These are phyloP conservation scores for Pezicula radicicola DNA, from an alignment of 2,329 filamentous ascomycete species.

Conservation along the genomic window DNA sequence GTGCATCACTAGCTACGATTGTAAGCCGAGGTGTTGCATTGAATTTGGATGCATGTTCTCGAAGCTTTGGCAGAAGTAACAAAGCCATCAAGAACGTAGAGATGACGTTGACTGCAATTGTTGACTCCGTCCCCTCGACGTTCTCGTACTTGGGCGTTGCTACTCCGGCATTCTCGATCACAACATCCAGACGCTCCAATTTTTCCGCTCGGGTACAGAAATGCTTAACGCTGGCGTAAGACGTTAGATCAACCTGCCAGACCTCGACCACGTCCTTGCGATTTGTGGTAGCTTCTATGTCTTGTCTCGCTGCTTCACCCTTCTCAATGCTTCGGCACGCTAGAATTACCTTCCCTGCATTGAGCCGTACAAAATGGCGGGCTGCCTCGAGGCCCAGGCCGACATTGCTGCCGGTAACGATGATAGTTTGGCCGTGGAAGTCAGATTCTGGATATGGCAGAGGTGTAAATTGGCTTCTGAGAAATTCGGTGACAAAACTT, in stretches of 20 bases:
- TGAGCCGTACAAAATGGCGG: slow-evolving; percentile 29
- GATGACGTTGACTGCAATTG: slow-evolving; percentile 44
- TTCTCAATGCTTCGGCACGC: slow-evolving; percentile 33
- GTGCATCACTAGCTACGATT: slow-evolving; percentile 23
- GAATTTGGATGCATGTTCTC: slow-evolving; percentile 24
- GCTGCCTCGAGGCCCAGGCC: slow-evolving; percentile 37
- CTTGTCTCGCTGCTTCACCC: slow-evolving; percentile 37
- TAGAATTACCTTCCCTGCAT: slow-evolving; percentile 32
- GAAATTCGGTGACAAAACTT: slow-evolving; percentile 21
- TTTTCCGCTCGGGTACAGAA: slow-evolving; percentile 7
- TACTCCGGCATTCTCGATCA: slow-evolving; percentile 12
- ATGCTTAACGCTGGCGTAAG: slow-evolving; percentile 8
- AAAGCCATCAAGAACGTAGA: slow-evolving; percentile 42
- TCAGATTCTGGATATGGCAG: slow-evolving; percentile 18
- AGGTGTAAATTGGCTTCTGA: slow-evolving; percentile 15
- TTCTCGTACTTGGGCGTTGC: slow-evolving; percentile 2
- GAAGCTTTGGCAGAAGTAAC: slow-evolving; percentile 39
- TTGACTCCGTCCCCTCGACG: slow-evolving; percentile 36
- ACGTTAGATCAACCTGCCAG: slow-evolving; percentile 12
- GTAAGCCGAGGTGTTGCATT: slow-evolving; percentile 17
- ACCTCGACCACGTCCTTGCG: slow-evolving; percentile 6
- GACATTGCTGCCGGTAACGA: slow-evolving; percentile 38
- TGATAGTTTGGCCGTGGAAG: slow-evolving; percentile 24
- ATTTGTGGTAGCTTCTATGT: slow-evolving; percentile 27
- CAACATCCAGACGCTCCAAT: slow-evolving; percentile 8